Base-by-base conservation (phyloP, 2,329 filamentous ascomycete species). In the Fulvia fulva region DNA sequence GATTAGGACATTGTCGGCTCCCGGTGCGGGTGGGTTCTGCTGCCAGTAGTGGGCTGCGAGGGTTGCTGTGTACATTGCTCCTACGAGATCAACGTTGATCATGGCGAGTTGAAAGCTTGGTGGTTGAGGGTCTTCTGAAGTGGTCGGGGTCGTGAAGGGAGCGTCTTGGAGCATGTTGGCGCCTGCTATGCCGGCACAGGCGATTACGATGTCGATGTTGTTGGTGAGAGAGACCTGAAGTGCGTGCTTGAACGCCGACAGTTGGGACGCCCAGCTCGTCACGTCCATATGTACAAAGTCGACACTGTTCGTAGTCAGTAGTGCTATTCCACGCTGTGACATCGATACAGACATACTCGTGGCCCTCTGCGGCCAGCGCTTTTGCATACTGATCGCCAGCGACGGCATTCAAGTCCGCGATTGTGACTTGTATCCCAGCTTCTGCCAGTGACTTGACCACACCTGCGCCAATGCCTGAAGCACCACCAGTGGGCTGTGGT, bases 231-330 rank as follows among this genome's bases (percentile, higher is more conserved):
- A 65, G 56, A 63, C 64, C 9, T 52, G 21, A 32, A 69, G 46
- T 8, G 69, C 67, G 28, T 63, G 55, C 53, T 72, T 70, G 65
- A 74, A 73, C 51, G 67, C 70, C 9, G 59, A 46, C 25, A 66
- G 41, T 53, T 71, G 71, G 19, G 69, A 67, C 21, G 30, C 23
- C 62, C 67, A 73, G 58, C 63, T 59, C 8, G 63, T 62, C 2
- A 70, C 64, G 58, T 73, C 67, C 9, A 67, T 71, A 28, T 61
- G 56, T 22, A 66, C 60, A 59, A 70, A 73, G 26, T 66, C 60
- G 32, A 67, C 43, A 55, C 44, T 51, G 46, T 49, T n/a, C 14
- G 23, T 22, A 21, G 32, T n/a, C 11, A 21, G 12, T 28, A 28
- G 52, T 7, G 8, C 19, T 19, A 25, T 50, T 23, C n/a, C 7